These are phyloP conservation scores for Pyrenophora seminiperda DNA, from an alignment of 2,329 filamentous ascomycete genomes.

Conservation along the genomic window DNA sequence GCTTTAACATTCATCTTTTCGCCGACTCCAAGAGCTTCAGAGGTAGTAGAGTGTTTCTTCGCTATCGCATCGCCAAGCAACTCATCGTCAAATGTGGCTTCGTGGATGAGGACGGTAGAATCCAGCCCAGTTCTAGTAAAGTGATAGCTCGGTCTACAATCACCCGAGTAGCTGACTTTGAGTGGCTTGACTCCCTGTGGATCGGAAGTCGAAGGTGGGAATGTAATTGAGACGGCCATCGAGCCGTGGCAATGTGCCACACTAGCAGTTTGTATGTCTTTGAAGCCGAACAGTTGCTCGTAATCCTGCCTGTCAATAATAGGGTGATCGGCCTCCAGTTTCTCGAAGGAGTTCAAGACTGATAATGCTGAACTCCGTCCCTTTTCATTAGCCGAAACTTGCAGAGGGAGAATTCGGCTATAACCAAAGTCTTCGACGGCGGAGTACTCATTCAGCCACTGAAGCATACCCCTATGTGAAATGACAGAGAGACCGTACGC, in stretches of 20 bases:
- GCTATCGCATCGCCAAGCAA: slow-evolving; percentile 75
- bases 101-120: slow-evolving; percentile 86
- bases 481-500: slow-evolving; percentile 57
- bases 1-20: slow-evolving; percentile 77
- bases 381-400: slow-evolving; percentile 44
- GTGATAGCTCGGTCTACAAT: slow-evolving; percentile 72
- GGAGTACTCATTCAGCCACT: slow-evolving; percentile 80
- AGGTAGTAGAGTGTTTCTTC: slow-evolving; percentile 90
- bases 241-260: slow-evolving; percentile 83
- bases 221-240: slow-evolving; percentile 76
- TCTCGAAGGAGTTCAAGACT: slow-evolving; percentile 31
- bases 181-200: slow-evolving; percentile 59
- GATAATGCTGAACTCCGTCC: slow-evolving; percentile 27
- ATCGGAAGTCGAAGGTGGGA: slow-evolving; percentile 58
- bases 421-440: slow-evolving; percentile 78
- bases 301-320: slow-evolving; percentile 37
- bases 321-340: slow-evolving; percentile 3
- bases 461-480: slow-evolving; percentile 72
- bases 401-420: slow-evolving; percentile 60
- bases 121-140: slow-evolving; percentile 75
- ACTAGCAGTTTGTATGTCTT: slow-evolving; percentile 66
- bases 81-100: slow-evolving; percentile 94
- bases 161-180: slow-evolving; percentile 90
- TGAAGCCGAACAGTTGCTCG: slow-evolving; percentile 63
- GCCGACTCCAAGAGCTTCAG: slow-evolving; percentile 81